Percentiles rank a stretch among this genome's conserved stretches.
Evolutionary conservation across 805 yeast species (phyloP).

Genomic region (Priceomyces carsonii): DNA sequence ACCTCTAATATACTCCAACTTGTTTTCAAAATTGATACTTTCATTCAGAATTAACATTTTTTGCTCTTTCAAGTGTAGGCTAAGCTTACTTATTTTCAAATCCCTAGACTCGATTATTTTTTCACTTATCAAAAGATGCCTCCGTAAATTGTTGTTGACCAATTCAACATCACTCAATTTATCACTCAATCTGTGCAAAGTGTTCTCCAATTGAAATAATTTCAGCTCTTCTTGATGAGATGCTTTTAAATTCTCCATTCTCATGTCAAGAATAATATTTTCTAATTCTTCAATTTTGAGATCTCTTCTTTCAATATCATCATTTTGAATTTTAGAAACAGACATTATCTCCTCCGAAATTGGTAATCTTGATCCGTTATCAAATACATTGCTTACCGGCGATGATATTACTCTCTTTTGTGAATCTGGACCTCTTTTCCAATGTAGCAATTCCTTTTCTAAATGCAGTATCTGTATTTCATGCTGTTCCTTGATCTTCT

Average conservation of each 20-base stretch:
- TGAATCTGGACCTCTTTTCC: slow-evolving; percentile 39
- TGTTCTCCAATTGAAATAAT: slow-evolving; percentile 53
- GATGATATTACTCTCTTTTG: slow-evolving; percentile 4
- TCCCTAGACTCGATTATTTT: slow-evolving; percentile 59
- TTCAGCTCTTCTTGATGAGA: slow-evolving; percentile 48
- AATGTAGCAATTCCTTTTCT: slow-evolving; percentile 39
- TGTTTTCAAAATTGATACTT: slow-evolving; percentile 48
- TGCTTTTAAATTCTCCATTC: slow-evolving; percentile 29
- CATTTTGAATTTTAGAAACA: too few relatives aligned
- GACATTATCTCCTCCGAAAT: too few relatives aligned
- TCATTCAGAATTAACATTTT: slow-evolving; percentile 50
- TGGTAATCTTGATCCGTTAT: too few relatives aligned
- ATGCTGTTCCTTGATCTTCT: slow-evolving; percentile 29
- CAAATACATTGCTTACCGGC: slow-evolving; percentile 3
- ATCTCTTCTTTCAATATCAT: slow-evolving; percentile 29
- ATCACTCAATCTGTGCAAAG: slow-evolving; percentile 56
- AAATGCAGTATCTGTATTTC: slow-evolving; percentile 36
- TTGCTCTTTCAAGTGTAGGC: slow-evolving; percentile 50
- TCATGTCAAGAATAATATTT: slow-evolving; percentile 25
- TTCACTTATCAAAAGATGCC: slow-evolving; percentile 55
- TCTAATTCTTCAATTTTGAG: slow-evolving; percentile 31
- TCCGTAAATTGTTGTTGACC: slow-evolving; percentile 58
- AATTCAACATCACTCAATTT: slow-evolving; percentile 61
- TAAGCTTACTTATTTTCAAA: slow-evolving; percentile 55
- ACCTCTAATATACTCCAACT: slow-evolving; percentile 22